Conservation (phyloP, 352 stramenopile species). For the Phytophthora citrophthora region DNA sequence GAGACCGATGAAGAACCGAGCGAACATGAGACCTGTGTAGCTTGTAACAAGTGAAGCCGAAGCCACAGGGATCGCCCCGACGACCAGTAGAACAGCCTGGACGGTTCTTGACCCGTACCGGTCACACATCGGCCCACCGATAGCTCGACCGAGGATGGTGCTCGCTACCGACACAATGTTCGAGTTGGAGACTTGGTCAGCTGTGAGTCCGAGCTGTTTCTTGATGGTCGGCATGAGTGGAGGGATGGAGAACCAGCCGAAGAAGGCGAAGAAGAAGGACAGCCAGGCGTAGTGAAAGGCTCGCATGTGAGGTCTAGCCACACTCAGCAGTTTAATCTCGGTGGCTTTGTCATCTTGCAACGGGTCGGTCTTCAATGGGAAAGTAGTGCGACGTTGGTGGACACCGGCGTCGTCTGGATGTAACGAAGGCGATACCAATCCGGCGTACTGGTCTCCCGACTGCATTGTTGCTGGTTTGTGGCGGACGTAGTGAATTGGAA, state of each 20-base stretch:
- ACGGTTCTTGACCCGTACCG: constrained; percentile 88
- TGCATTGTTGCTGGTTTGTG: too few species aligned
- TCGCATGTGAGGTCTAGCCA: constrained; percentile 88
- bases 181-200: constrained; percentile 89
- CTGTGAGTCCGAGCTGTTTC: constrained; percentile 80
- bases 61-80: constrained; percentile 87
- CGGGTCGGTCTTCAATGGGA: constrained; percentile 44
- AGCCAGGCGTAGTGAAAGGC: constrained; percentile 94
- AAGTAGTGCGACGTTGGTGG: constrained; percentile 46
- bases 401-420: constrained; percentile 47
- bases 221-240: constrained; percentile 93
- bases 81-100: constrained; percentile 77
- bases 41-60: constrained; percentile 85
- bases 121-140: constrained; percentile 93
- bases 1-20: constrained; percentile 95
- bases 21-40: constrained; percentile 73
- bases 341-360: constrained; percentile 39
- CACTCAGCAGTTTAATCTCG: constrained; percentile 45
- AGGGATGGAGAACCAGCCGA: constrained; percentile 95
- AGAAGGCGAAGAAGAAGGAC: constrained; percentile 95
- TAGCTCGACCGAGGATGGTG: constrained; percentile 91
- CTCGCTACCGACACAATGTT: constrained; percentile 91
- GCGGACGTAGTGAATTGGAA: too few species aligned
- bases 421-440: constrained; percentile 9
- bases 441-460: too few species aligned